phyloP scores from a whole-genome alignment of 75 land plant genomes.

The Azolla pinnata region DNA sequence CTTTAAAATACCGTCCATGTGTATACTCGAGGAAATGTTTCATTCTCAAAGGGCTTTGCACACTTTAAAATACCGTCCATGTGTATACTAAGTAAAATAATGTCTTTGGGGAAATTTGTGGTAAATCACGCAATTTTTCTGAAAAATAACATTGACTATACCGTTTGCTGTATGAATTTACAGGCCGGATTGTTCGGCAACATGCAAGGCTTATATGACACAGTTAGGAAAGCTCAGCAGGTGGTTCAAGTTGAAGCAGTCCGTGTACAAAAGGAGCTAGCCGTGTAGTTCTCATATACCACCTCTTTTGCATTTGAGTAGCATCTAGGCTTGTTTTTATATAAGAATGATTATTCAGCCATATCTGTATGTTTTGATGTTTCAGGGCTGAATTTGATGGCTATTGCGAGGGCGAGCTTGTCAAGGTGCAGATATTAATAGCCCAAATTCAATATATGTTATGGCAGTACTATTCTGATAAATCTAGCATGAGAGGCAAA shows the following conservation, averaged over 20 bases:
- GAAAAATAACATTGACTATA: not conserved
- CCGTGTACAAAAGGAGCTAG: slow-evolving; percentile 90
- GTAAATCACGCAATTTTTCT: not conserved
- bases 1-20: too few species aligned
- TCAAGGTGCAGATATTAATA: slow-evolving; percentile 50
- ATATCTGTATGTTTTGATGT: too few species aligned
- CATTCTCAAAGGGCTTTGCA: too few species aligned
- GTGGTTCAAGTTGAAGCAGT: slow-evolving; percentile 99
- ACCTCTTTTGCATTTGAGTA: not conserved
- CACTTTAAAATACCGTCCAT: too few species aligned
- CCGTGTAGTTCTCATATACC: slow-evolving; percentile 39
- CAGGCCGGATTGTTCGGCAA: slow-evolving; percentile 84
- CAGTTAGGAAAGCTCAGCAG: slow-evolving; percentile 92
- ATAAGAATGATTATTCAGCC: too few species aligned
- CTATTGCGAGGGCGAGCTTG: slow-evolving; percentile 93
- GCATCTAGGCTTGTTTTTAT: slow-evolving; percentile 2
- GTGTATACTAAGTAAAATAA: too few species aligned
- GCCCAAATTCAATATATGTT: too few species aligned
- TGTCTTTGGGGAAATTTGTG: not conserved
- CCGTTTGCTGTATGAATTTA: too few species aligned
- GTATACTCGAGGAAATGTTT: too few species aligned
- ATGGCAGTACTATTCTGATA: too few species aligned
- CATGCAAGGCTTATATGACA: slow-evolving; percentile 88
- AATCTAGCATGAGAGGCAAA: too few species aligned
- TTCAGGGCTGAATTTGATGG: slow-evolving; percentile 98